Evolutionary conservation across 2,329 filamentous ascomycete genomes (phyloP), one percentile per base, ranked within the genome.

Genomic region (Colletotrichum sp.): DNA sequence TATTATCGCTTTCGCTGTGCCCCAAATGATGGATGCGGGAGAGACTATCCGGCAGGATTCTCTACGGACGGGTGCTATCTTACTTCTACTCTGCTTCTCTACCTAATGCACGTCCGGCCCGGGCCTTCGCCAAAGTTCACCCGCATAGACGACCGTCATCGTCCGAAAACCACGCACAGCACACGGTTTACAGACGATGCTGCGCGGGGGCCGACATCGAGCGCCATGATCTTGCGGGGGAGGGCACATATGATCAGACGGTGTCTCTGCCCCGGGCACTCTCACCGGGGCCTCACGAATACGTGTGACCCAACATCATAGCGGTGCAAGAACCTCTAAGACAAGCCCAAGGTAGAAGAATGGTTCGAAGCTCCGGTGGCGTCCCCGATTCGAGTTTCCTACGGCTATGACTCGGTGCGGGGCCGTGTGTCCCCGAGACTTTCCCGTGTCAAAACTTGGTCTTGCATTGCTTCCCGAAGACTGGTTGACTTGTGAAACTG

Each of bases 121-220:
- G 67, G 36, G n/a, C 67, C 36, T 60, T 70, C 67, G n/a, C 28
- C 67, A 67, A 62, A 43, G 56, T 18, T 30, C 24, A 32, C 12
- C 67, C 56, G 67, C 67, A 70, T 70, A 30, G 13, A 43, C 56
- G 36, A 62, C 34, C 56, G 67, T 70, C 67, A 70, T 62, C 67
- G 38, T 70, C 67, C 56, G 24, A 70, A 70, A 62, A 10, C 38
- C 24, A 38, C 3, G 7, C 36, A 9, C 36, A n/a, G 62, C n/a
- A 65, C 15, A 64, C n/a, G n/a, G n/a, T 6, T 34, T 9, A 8
- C 18, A 12, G 43, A 38, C 13, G 48, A 24, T 68, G 66, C n/a
- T 58, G 32, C 52, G 66, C 66, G 52, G 52, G 16, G 52, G 16
- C 30, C 52, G 52, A 64, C 21, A 38, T 34, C 28, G 21, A 61